These are phyloP conservation scores for Fagus sylvatica DNA, from an alignment of 306 rosid genomes.

Conservation along the genomic window DNA sequence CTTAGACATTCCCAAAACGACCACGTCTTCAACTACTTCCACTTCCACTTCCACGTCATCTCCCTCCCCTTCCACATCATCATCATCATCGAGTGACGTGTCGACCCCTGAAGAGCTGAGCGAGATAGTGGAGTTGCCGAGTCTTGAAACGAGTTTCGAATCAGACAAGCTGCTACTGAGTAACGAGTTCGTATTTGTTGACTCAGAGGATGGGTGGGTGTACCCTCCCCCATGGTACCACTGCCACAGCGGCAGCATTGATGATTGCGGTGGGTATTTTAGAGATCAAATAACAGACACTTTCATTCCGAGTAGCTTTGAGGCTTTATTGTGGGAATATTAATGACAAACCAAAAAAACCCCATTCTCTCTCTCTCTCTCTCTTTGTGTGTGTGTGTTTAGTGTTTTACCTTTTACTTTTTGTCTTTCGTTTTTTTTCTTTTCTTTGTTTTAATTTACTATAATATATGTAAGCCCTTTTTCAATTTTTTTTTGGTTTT, in stretches of 20 bases:
- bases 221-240: slow-evolving; percentile 49
- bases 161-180: slow-evolving; percentile 29
- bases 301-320: slow-evolving; percentile 32
- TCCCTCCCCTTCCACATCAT: slow-evolving; percentile 10
- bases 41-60: neutral
- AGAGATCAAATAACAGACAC: slow-evolving; percentile 48
- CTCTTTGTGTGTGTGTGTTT: neutral
- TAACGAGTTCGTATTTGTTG: slow-evolving; percentile 49
- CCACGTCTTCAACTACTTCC: neutral
- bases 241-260: slow-evolving; percentile 25
- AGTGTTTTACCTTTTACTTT: neutral
- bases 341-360: slow-evolving; percentile 7
- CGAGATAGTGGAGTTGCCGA: slow-evolving; percentile 75
- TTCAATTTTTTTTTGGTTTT: slow-evolving; percentile 15
- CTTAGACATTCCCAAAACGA: neutral
- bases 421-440: neutral
- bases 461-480: slow-evolving; percentile 15
- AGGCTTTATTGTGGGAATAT: slow-evolving; percentile 53
- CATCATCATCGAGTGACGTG: slow-evolving; percentile 15
- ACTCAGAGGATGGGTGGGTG: slow-evolving; percentile 49
- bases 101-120: slow-evolving; percentile 67
- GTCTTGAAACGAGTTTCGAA: slow-evolving; percentile 45
- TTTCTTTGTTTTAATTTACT: neutral
- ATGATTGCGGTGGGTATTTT: slow-evolving; percentile 30
- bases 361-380: neutral